A percentile compares a stretch with the other conserved stretches of the same genome.
Conservation (phyloP, 768 basidiomycete genomes). For the Russula griseocarnosa region DNA sequence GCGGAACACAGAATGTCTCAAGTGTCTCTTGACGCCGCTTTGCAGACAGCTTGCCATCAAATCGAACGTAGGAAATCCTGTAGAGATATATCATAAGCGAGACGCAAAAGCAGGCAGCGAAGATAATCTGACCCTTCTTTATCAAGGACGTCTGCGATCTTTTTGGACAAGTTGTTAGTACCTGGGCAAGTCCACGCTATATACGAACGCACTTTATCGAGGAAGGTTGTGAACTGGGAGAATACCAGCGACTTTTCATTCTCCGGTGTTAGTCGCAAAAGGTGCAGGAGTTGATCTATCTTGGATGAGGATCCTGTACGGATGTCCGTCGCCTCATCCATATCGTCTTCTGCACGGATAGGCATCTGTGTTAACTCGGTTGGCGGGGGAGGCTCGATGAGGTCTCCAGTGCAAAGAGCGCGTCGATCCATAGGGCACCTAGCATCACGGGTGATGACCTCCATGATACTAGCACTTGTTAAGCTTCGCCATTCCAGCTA, state of each 20-base stretch:
- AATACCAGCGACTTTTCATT: conserved; percentile 84
- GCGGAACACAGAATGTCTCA: conserved; percentile 64
- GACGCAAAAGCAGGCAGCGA: not conserved
- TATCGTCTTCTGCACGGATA: conserved; percentile 38
- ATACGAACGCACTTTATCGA: conserved; percentile 57
- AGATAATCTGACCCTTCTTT: conserved; percentile 50
- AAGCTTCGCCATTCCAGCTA: not conserved
- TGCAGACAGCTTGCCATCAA: conserved; percentile 85
- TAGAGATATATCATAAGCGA: conserved; percentile 4
- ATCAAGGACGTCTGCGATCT: conserved; percentile 70
- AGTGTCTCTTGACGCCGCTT: conserved; percentile 74
- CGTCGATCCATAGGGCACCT: conserved; percentile 87
- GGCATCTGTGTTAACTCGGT: conserved; percentile 66
- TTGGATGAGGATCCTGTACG: conserved; percentile 71
- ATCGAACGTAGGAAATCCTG: conserved; percentile 73
- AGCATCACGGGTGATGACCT: conserved; percentile 64
- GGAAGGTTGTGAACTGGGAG: conserved; percentile 83
- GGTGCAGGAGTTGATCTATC: conserved; percentile 73
- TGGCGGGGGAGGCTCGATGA: conserved; percentile 60
- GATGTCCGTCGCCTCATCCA: conserved; percentile 38
- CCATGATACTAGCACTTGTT: conserved; percentile 50
- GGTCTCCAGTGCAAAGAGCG: conserved; percentile 46
- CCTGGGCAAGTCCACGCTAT: not conserved
- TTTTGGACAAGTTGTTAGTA: not conserved
- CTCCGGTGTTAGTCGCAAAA: conserved; percentile 61